Percentiles rank a stretch among this genome's conserved stretches.
phyloP scores from a whole-genome alignment of 768 basidiomycete genomes.

The Dioszegia hungarica region DNA sequence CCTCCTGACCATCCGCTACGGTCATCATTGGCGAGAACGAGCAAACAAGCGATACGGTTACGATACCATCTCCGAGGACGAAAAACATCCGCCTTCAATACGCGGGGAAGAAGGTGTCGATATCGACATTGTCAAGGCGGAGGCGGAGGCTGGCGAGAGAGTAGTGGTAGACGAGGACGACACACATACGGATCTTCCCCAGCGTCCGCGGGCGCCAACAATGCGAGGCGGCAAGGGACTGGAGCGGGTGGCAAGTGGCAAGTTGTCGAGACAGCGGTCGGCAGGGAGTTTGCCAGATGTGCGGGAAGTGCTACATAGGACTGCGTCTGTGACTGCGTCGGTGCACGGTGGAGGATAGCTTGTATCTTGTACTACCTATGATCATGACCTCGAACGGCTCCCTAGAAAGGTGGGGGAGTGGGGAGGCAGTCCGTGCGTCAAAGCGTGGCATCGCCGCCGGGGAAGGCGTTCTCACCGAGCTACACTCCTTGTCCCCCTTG shows the following conservation, averaged over 20 bases:
- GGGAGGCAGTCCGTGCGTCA: too few species aligned
- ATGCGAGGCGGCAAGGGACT: not conserved
- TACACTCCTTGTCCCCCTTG: not conserved
- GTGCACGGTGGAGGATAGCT: conserved; percentile 39
- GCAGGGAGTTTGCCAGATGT: conserved; percentile 25
- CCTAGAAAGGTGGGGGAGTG: too few species aligned
- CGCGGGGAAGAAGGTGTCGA: not conserved
- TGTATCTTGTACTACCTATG: not conserved
- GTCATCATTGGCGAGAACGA: conserved; percentile 38
- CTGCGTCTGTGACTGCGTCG: conserved; percentile 25
- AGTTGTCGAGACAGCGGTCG: not conserved
- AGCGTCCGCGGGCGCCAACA: not conserved
- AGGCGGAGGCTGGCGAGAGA: not conserved
- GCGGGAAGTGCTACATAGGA: conserved; percentile 27
- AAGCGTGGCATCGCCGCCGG: too few species aligned
- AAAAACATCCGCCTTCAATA: conserved; percentile 9
- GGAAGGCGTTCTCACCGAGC: too few species aligned
- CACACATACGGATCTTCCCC: not conserved
- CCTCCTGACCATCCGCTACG: conserved; percentile 28
- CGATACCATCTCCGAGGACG: conserved; percentile 27
- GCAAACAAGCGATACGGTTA: conserved; percentile 32
- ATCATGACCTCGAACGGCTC: too few species aligned
- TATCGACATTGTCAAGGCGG: not conserved
- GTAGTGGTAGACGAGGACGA: not conserved
- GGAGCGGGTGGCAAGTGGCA: not conserved